phyloP scores from a whole-genome alignment of 176 grass and related monocot genomes.

The Phoenix dactylifera region DNA sequence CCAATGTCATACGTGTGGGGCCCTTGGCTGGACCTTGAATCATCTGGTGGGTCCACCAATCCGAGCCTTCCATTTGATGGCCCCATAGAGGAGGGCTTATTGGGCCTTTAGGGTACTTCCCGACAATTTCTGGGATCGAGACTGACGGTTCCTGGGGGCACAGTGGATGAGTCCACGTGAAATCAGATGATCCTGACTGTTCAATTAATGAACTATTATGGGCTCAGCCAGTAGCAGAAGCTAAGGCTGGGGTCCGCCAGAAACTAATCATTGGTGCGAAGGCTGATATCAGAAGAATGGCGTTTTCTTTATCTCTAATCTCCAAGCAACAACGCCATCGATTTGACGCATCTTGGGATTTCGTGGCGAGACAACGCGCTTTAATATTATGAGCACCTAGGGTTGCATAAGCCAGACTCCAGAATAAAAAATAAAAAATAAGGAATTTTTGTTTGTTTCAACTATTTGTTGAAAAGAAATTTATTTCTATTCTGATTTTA shows the following conservation, averaged over 20 bases:
- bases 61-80: too few relatives aligned
- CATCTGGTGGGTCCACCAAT: background rate
- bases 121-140: background rate
- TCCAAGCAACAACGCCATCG: too few relatives aligned
- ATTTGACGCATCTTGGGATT: too few relatives aligned
- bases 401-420: too few relatives aligned
- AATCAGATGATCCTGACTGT: background rate
- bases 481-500: too few relatives aligned
- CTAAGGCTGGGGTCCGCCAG: background rate
- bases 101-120: background rate
- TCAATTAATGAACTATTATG: background rate
- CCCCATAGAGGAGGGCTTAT: too few relatives aligned
- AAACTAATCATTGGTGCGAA: background rate
- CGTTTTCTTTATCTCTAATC: too few relatives aligned
- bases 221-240: background rate
- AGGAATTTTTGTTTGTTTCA: too few relatives aligned
- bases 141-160: background rate
- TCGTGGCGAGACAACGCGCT: too few relatives aligned
- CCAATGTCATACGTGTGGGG: background rate
- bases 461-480: too few relatives aligned
- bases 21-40: background rate
- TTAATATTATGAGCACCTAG: too few relatives aligned
- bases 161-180: background rate
- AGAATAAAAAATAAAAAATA: too few relatives aligned
- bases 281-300: background rate